Base-by-base conservation (phyloP, 208 protist species). In the Trypanosoma mega region DNA sequence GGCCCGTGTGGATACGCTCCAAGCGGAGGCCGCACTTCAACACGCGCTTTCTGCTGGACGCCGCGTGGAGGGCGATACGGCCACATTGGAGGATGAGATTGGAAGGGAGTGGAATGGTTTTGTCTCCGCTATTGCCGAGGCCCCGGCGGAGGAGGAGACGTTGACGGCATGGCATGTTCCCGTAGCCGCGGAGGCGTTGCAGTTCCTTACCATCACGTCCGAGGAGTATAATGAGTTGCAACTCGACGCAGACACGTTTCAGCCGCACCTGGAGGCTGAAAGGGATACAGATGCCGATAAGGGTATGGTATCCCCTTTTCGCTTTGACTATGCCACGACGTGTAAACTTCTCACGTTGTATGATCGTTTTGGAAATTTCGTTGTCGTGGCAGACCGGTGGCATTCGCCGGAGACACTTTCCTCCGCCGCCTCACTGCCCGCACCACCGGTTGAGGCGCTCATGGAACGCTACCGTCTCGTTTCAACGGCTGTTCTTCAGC, bases 381-480 rank as follows among this genome's bases (percentile, higher is more conserved):
- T 80, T 6, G 65, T 91, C 18, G 59, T 82, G 16, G 71, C 53
- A 6, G 84, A 91, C 37, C 73, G 84, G 1, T 91, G 84, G 80
- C 6, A n/a, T n/a, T n/a, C 23, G 45, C 26, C 6, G 6, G 45
- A 24, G 6, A n/a, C 14, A 50, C 14, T 6, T 14, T 6, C 26
- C 9, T 39, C 34, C 34, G 8, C 34, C 6, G 12, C 34, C 12
- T 6, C 6, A 39, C 12, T 29, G 14, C 16, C 34, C 16, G 2
- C 34, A 2, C 61, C 61, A 3, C 31, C 63, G 14, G 62, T 76
- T 8, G 69, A 76, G 47, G 34, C 51, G 12, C 30, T 76, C 33
- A 67, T 63, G 53, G 69, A 58, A 45, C 62, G 65, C 2, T 76
- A 76, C 50, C 57, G 34, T 49, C 56, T 52, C 11, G 63, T 76